Conservation (phyloP, 805 yeast species). For the Suhomyces emberorum region DNA sequence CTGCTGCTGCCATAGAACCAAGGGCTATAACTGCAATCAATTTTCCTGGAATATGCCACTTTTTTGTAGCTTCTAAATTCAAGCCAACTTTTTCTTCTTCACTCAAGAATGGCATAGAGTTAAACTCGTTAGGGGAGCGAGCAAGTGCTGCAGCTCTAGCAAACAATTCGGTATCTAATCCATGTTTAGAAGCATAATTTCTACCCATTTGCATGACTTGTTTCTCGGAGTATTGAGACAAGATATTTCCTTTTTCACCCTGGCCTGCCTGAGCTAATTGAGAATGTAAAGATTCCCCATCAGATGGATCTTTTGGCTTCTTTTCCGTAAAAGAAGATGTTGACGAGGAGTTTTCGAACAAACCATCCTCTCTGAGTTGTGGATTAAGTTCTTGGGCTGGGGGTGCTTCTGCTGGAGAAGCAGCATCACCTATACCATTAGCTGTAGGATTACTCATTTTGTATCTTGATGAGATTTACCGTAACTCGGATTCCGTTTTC, state of each 20-base stretch:
- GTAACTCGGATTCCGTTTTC: neutral
- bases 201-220: conserved; percentile 71
- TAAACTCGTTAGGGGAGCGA: conserved; percentile 53
- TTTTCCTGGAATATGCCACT: conserved; percentile 44
- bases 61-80: conserved; percentile 43
- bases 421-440: neutral
- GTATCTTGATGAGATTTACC: neutral
- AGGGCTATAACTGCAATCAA: conserved; percentile 54
- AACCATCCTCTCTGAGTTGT: conserved; percentile 8
- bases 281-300: conserved; percentile 17
- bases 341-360: conserved; percentile 11
- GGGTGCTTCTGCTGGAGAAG: neutral
- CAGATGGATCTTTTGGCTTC: conserved; percentile 11
- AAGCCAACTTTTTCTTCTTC: conserved; percentile 47
- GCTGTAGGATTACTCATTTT: neutral
- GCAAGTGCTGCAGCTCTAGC: conserved; percentile 61
- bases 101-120: conserved; percentile 49
- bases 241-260: conserved; percentile 40
- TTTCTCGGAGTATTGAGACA: conserved; percentile 55
- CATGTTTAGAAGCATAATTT: conserved; percentile 56
- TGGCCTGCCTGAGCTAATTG: conserved; percentile 16
- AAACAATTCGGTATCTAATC: conserved; percentile 56
- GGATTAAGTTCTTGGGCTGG: neutral
- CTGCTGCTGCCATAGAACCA: conserved; percentile 67
- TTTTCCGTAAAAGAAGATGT: conserved; percentile 10